These are phyloP conservation scores for Talaromyces nanjingensis DNA, from an alignment of 495 filamentous ascomycete genomes.

Conservation along the genomic window DNA sequence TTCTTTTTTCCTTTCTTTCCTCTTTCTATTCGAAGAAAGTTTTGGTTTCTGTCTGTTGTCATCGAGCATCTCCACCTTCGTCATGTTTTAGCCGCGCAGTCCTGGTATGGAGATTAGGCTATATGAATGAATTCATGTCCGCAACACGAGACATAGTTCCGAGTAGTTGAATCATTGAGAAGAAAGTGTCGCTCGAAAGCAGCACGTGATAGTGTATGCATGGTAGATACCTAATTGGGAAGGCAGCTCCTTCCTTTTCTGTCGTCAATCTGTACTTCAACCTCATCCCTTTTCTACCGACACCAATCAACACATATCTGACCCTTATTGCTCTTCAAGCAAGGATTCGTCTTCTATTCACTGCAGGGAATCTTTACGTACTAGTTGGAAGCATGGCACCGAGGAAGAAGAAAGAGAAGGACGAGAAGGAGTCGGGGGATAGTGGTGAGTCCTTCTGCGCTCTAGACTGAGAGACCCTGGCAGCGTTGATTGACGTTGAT, in stretches of 20 bases:
- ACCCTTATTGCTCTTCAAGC: background rate
- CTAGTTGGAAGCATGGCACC: slow-evolving; percentile 35
- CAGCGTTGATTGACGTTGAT: background rate
- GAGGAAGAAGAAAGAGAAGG: slow-evolving; percentile 44
- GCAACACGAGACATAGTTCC: background rate
- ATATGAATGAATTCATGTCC: no score
- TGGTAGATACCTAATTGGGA: background rate
- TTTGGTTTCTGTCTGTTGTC: background rate
- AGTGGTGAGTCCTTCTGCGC: slow-evolving; percentile 27
- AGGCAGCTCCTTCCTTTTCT: background rate
- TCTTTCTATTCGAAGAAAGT: background rate
- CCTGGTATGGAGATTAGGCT: no score
- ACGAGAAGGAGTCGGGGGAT: slow-evolving; percentile 30
- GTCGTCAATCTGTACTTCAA: background rate
- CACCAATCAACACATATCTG: background rate
- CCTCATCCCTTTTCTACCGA: background rate
- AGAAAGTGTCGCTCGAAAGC: no score
- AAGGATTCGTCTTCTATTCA: background rate
- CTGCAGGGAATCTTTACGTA: background rate
- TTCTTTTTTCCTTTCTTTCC: background rate
- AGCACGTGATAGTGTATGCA: background rate
- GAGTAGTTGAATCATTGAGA: background rate
- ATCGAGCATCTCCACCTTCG: background rate
- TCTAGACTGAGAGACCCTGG: background rate
- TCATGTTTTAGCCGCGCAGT: no score